Percentiles rank a stretch among this genome's conserved stretches.
Evolutionary conservation across 2,329 filamentous ascomycete species (phyloP).

Genomic region (Arthroderma uncinatum): DNA sequence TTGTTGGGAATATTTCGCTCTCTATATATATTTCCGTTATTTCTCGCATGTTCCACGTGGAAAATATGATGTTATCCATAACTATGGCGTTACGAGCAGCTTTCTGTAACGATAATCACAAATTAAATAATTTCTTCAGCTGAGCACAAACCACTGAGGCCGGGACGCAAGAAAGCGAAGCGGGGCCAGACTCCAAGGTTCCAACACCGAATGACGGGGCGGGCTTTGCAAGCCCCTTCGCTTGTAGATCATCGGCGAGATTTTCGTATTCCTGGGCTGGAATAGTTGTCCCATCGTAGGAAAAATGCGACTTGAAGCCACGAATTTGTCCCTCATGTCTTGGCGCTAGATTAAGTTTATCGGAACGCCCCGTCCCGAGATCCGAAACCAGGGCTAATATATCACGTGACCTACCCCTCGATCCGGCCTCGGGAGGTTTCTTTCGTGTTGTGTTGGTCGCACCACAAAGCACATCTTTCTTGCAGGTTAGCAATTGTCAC

Average conservation of each 20-base stretch:
- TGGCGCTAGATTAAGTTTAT: not conserved
- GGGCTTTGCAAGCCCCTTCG: not conserved
- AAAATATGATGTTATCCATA: not conserved
- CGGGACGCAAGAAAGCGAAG: not conserved
- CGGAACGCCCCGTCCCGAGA: slow-evolving; percentile 1
- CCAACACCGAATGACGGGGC: not conserved
- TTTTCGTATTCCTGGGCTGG: not conserved
- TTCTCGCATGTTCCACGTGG: not conserved
- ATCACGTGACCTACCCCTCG: not conserved
- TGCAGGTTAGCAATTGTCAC: not conserved
- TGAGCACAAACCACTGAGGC: not conserved
- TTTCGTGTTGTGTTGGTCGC: not conserved
- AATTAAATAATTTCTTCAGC: not conserved
- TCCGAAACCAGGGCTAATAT: not conserved
- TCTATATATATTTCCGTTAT: not conserved
- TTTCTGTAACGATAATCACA: not conserved
- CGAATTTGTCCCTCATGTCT: not conserved
- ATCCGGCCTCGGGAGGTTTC: not conserved
- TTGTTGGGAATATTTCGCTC: not conserved
- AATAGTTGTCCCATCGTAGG: not conserved
- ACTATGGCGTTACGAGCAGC: not conserved
- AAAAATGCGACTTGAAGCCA: not conserved
- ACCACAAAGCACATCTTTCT: not conserved
- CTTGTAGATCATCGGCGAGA: not conserved
- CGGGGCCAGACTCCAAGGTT: not conserved